Evolutionary conservation across 139 green algal genomes (phyloP), one percentile per base, ranked within the genome.

Genomic region (Volvox africanus): DNA sequence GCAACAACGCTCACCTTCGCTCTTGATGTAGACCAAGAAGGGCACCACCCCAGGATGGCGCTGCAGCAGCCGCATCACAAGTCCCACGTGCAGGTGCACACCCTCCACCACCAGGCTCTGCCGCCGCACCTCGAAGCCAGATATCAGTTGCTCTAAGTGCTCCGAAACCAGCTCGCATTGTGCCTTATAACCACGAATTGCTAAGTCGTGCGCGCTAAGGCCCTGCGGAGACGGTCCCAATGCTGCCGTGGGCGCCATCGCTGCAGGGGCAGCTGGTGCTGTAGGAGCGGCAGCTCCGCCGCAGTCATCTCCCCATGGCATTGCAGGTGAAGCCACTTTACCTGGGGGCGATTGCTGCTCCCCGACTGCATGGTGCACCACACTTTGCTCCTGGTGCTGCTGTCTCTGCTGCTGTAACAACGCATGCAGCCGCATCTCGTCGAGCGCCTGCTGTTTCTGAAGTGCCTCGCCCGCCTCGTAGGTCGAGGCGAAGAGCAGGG

Each of bases 21-120:
- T 85, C 88, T 89, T 92, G 87, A 99, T 99, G 95, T 97, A 96
- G 37, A 96, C 95, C 61, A 99, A 91, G 94, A 99, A 99, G n/a
- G 98, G 98, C 35, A 99, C 76, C 69, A 99, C 94, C 69, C 80
- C 87, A 0, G 93, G 88, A 86, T 94, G 91, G 32, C 76, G 84
- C 55, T 77, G 79, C 97, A 99, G 97, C 32, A 99, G 94, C 77
- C 82, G 91, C 87, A 96, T 65, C 18, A 97, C 95, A 33, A 95
- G 92, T 82, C 94, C 95, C 55, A 97, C 84, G 94, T 91, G 93
- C 37, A 98, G 91, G 90, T 98, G 96, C 73, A 98, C 96, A 22
- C 96, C 96, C 93, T 97, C 93, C 19, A 92, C 36, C 28, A 93
- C 83, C 88, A 92, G 76, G 79, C 69, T 87, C 89, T 93, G 71